These are phyloP conservation scores for Citrus sp. DNA, from an alignment of 345 rosid genomes.

Conservation along the genomic window DNA sequence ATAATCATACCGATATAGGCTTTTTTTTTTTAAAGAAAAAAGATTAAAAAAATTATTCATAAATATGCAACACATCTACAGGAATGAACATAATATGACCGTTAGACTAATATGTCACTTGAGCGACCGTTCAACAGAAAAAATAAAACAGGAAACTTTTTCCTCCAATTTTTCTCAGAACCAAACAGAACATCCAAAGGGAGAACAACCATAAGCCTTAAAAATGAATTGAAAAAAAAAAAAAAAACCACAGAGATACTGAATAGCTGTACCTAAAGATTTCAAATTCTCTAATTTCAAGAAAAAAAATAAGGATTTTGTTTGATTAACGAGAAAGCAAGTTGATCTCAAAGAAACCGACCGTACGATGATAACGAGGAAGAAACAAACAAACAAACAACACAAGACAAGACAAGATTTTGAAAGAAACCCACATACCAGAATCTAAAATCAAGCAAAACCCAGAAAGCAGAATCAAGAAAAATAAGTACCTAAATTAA, in stretches of 20 bases:
- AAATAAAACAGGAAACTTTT: neutral
- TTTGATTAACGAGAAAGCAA: neutral
- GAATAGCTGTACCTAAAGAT: neutral
- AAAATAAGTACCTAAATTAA: neutral
- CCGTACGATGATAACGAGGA: neutral
- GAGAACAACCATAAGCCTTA: slow-evolving; percentile 8
- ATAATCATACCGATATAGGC: neutral
- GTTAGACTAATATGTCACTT: too few species aligned
- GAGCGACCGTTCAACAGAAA: neutral
- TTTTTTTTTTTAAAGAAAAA: neutral
- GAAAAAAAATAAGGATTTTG: neutral
- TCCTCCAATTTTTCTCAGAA: slow-evolving; percentile 15
- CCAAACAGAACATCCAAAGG: slow-evolving; percentile 8
- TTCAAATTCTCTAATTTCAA: neutral
- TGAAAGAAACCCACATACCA: neutral
- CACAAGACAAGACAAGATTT: neutral
- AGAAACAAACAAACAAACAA: neutral
- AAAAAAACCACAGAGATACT: neutral
- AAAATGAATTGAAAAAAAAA: slow-evolving; percentile 6
- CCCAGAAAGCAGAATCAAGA: neutral
- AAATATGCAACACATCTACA: neutral
- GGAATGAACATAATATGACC: neutral
- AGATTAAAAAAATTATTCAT: neutral
- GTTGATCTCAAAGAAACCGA: neutral
- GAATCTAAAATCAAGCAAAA: neutral